Evolutionary conservation across 768 basidiomycete species (phyloP), one percentile per base, ranked within the genome.

Genomic region (Lactifluus rugatus): DNA sequence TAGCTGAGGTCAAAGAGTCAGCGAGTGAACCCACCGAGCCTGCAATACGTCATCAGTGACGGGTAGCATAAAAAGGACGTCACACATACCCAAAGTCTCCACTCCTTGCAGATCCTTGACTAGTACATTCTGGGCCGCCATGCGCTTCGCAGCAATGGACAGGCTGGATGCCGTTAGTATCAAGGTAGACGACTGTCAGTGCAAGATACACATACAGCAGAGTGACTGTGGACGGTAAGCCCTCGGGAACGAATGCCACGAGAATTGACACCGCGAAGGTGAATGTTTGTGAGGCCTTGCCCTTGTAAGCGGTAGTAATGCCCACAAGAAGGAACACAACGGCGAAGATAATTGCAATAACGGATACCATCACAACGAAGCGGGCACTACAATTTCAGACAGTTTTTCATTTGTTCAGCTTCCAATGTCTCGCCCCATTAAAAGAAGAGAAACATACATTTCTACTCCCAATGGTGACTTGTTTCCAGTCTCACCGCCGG

Each of bases 61-160:
- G 57, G 3, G 49, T 2, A 16, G 13, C 16, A 10, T 1, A 28
- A 3, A 36, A 50, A 32, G 46, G 13, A 17, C n/a, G 21, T 19
- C 42, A 28, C 1, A 45, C 17, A 16, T 63, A 76, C 83, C 83
- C 17, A 86, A 72, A 2, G 84, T 85, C 66, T 86, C 84, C 0
- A 86, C 83, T 42, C 83, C 83, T 66, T 85, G 83, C n/a, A 86
- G 67, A 63, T 84, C 82, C 63, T 86, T 86, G 17, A 85, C 83
- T n/a, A 86, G 73, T 5, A 86, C 83, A 60, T 85, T 84, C 67
- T 83, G 81, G 23, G 76, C 76, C 1, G 84, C 83, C 83, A 86
- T 85, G 31, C 84, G 74, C 68, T 84, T 84, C 17, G 83, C 84
- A 0, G 83, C 83, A 44, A 86, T 84, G 5, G 83, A 84, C 6